Base-by-base conservation (phyloP, 176 grass and related monocot species). In the Triticum urartu region DNA sequence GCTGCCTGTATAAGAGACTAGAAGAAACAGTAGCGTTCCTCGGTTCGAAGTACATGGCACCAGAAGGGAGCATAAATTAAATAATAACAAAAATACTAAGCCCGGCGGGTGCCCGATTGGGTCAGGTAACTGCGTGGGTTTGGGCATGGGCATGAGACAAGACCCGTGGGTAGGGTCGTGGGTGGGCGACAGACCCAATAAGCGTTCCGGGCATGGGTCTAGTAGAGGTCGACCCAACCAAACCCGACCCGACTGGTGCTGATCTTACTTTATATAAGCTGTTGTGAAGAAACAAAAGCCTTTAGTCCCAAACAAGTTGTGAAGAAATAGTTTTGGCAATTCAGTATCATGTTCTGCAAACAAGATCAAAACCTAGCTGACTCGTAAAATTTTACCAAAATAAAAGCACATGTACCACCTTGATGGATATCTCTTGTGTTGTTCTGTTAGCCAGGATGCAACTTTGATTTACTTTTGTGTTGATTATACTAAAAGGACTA, bases 301-400 rank as follows among this genome's bases (percentile, higher is more conserved):
- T 42, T 42, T 42, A 42, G 40, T 42, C 40, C 40, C 40, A 11
- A 42, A 10, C 40, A 42, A 42, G 18, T 58, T 58, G 54, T 58
- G 54, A 52, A 75, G 48, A 75, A 52, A 32, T 17, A 25, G 28
- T 50, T 26, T 12, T 75, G 25, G 43, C 17, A 47, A 75, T 18
- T 30, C 24, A 75, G 72, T 75, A 75, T 75, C 43, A 25, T 75
- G 24, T 50, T 52, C 52, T 30, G 24, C 72, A 30, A 52, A 75
- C 24, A 75, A 75, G 72, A 75, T 75, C 72, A 52, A 30, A 71
- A 75, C 43, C 72, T 75, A 75, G 47, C 42, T 30, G 40, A 47
- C 5, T 32, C 24, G 43, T 15, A 21, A 75, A 75, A 75, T 24
- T 75, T 30, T 30, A 52, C 22, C 42, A 30, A 73, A 15, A 75